Evolutionary conservation across 768 basidiomycete genomes (phyloP).

Genomic region (Boletus rufocinnamomeus): DNA sequence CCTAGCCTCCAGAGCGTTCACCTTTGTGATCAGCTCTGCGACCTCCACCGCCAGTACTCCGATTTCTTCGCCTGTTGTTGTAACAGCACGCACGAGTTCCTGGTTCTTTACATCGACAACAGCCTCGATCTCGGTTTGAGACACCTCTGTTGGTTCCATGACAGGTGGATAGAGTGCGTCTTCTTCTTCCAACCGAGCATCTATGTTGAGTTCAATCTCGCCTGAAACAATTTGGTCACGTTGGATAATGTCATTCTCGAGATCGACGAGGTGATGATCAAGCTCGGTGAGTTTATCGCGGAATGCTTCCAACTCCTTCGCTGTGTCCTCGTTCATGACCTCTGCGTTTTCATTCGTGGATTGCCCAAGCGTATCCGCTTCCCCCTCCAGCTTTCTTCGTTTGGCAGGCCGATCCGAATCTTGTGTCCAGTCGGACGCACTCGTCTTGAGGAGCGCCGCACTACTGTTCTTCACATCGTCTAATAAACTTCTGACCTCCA

Average conservation of each 20-base stretch:
- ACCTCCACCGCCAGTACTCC: conserved; percentile 34
- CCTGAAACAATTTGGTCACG: conserved; percentile 32
- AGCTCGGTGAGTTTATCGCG: conserved; percentile 33
- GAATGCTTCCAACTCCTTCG: conserved; percentile 29
- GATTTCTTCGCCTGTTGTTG: conserved; percentile 32
- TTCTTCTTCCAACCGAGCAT: conserved; percentile 32
- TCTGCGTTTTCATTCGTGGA: conserved; percentile 1
- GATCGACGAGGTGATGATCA: conserved; percentile 31
- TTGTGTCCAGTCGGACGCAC: conserved; percentile 8
- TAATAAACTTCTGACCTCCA: conserved; percentile 31
- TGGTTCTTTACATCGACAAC: conserved; percentile 28
- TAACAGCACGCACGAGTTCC: conserved; percentile 18
- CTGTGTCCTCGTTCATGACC: conserved; percentile 1
- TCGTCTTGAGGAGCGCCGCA: conserved; percentile 25
- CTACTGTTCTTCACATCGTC: conserved; percentile 27
- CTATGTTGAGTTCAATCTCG: conserved; percentile 34
- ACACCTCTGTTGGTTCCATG: conserved; percentile 16
- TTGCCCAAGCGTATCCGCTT: neutral
- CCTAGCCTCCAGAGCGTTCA: conserved; percentile 25
- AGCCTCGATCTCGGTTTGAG: conserved; percentile 28
- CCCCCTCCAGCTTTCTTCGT: conserved; percentile 28
- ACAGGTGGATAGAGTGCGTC: conserved; percentile 25
- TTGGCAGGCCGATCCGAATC: conserved; percentile 30
- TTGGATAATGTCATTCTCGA: conserved; percentile 41
- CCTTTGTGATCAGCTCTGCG: conserved; percentile 34